A percentile compares a stretch with the other conserved stretches of the same genome.
These are phyloP conservation scores for Herpetomonas tarakana DNA, from an alignment of 208 protist species.

Conservation along the genomic window DNA sequence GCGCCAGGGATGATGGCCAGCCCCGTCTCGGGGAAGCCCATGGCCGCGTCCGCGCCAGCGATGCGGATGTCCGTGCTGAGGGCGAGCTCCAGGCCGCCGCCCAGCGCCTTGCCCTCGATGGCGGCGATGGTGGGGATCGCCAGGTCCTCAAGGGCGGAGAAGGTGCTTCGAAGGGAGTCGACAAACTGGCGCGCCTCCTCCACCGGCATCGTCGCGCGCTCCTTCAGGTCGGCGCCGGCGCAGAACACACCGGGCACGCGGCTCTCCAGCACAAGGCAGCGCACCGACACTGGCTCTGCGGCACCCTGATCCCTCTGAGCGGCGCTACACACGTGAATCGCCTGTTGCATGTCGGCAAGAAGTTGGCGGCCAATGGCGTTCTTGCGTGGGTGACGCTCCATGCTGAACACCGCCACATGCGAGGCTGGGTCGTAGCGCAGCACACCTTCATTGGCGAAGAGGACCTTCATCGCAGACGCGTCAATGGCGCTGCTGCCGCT, in stretches of 20 bases:
- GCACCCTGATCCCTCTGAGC: background rate
- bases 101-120: slow-evolving; percentile 88
- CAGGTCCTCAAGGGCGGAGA: slow-evolving; percentile 77
- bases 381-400: slow-evolving; percentile 49
- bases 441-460: slow-evolving; percentile 31
- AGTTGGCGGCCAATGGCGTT: slow-evolving; percentile 57
- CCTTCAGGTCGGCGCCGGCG: slow-evolving; percentile 78
- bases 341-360: slow-evolving; percentile 34
- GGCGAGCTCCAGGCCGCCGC: slow-evolving; percentile 88
- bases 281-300: slow-evolving; percentile 14
- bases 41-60: slow-evolving; percentile 30
- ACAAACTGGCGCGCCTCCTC: slow-evolving; percentile 71
- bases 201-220: slow-evolving; percentile 54
- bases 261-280: slow-evolving; percentile 63
- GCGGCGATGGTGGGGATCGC: slow-evolving; percentile 72
- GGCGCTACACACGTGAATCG: slow-evolving; percentile 37
- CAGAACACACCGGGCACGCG: slow-evolving; percentile 73
- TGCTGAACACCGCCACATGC: slow-evolving; percentile 37
- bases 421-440: slow-evolving; percentile 23
- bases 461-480: slow-evolving; percentile 14
- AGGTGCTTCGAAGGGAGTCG: slow-evolving; percentile 51
- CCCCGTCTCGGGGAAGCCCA: slow-evolving; percentile 87
- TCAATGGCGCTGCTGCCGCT: slow-evolving; percentile 5
- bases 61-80: slow-evolving; percentile 83
- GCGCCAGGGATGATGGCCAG: slow-evolving; percentile 93